Conservation (phyloP, 139 green algal genomes). For the Coccomyxa sp. region DNA sequence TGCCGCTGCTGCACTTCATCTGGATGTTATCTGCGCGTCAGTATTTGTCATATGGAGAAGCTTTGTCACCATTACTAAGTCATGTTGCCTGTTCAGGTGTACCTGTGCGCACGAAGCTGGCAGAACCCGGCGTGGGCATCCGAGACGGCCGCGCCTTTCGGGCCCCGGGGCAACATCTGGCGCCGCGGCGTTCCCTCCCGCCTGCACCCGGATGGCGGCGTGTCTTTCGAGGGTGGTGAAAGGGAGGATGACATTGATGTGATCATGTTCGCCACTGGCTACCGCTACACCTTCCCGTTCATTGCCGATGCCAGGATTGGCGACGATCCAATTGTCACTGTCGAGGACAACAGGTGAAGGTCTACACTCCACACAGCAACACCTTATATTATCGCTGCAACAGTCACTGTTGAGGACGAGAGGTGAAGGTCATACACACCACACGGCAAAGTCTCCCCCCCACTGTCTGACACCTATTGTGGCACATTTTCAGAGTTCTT, state of each 20-base stretch:
- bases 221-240: constrained; percentile 38
- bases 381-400: no score
- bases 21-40: neutral
- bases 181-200: constrained; percentile 4
- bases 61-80: neutral
- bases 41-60: neutral
- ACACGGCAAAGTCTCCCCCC: no score
- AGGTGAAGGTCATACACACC: no score
- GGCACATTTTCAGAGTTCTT: no score
- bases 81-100: constrained; percentile 25
- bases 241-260: constrained; percentile 31
- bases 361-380: neutral
- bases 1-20: no score
- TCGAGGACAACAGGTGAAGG: constrained; percentile 42
- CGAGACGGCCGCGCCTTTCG: constrained; percentile 6
- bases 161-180: constrained; percentile 23
- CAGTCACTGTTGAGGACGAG: no score
- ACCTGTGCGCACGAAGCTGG: constrained; percentile 52
- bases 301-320: constrained; percentile 13
- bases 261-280: constrained; percentile 59
- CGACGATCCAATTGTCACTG: constrained; percentile 9
- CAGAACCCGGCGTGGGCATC: constrained; percentile 28
- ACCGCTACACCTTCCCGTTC: constrained; percentile 64
- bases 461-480: no score
- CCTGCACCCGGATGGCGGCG: constrained; percentile 33